phyloP scores from a whole-genome alignment of 768 basidiomycete species.

The Boletus rex-veris region DNA sequence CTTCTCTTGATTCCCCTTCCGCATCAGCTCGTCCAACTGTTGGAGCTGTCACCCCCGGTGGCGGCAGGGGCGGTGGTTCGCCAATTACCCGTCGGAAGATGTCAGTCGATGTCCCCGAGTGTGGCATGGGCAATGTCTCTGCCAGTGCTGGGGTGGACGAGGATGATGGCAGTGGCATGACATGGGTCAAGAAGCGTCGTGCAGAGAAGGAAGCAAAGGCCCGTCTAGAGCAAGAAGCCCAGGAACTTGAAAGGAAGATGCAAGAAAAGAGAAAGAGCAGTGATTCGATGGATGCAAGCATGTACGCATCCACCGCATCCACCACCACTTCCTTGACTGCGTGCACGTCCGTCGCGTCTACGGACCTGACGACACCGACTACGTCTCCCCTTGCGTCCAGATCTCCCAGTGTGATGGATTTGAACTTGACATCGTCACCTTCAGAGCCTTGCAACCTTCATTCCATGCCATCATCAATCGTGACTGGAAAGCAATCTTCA shows the following conservation, averaged over 20 bases:
- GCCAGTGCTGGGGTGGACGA: slow-evolving; percentile 39
- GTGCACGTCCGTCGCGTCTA: slow-evolving; percentile 20
- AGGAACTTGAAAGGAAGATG: slow-evolving; percentile 8
- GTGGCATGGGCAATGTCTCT: slow-evolving; percentile 29
- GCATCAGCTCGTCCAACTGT: slow-evolving; percentile 17
- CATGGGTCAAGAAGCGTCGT: slow-evolving; percentile 68
- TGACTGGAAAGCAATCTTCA: not conserved
- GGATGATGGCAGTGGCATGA: slow-evolving; percentile 86
- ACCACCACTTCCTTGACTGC: slow-evolving; percentile 23
- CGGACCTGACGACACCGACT: slow-evolving; percentile 14
- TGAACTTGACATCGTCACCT: slow-evolving; percentile 11
- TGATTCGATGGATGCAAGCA: slow-evolving; percentile 22
- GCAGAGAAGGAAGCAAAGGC: slow-evolving; percentile 52
- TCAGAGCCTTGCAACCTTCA: not conserved
- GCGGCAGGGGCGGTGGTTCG: slow-evolving; percentile 10
- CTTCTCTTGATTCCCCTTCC: slow-evolving; percentile 2
- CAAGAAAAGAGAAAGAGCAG: slow-evolving; percentile 22
- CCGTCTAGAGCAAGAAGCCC: slow-evolving; percentile 18
- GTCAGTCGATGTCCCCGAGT: slow-evolving; percentile 17
- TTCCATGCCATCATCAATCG: not conserved
- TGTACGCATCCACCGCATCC: slow-evolving; percentile 23
- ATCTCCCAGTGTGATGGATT: slow-evolving; percentile 18
- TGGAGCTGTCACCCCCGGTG: slow-evolving; percentile 28
- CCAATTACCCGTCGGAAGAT: slow-evolving; percentile 15
- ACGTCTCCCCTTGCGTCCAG: slow-evolving; percentile 21